Conservation (phyloP, 306 rosid species). For the Inga oerstediana region DNA sequence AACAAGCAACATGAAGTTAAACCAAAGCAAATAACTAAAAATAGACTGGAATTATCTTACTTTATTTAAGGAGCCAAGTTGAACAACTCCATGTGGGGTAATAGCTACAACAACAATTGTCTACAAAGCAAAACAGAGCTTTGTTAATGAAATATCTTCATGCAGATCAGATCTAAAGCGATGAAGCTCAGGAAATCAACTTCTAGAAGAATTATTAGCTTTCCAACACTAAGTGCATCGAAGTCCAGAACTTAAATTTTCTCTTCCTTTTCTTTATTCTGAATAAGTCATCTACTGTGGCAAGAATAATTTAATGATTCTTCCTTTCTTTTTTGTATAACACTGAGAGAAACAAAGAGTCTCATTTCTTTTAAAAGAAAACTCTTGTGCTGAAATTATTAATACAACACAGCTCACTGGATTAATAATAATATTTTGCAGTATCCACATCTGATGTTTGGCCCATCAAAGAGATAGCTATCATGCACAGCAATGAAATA, state of each 20-base stretch:
- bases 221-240: constrained; percentile 20
- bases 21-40: constrained; percentile 26
- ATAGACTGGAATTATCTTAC: constrained; percentile 47
- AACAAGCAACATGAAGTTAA: constrained; percentile 2
- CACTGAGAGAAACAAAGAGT: too few relatives aligned
- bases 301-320: neutral
- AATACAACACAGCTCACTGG: too few relatives aligned
- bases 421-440: too few relatives aligned
- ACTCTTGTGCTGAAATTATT: too few relatives aligned
- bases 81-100: constrained; percentile 87
- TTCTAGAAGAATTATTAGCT: constrained; percentile 26
- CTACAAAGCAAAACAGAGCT: constrained; percentile 51
- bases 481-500: too few relatives aligned
- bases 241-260: neutral
- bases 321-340: too few relatives aligned
- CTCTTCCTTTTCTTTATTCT: neutral
- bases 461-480: too few relatives aligned
- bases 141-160: constrained; percentile 20
- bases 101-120: constrained; percentile 80
- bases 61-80: constrained; percentile 84
- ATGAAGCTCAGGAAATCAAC: constrained; percentile 1
- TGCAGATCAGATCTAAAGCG: constrained; percentile 13
- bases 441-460: too few relatives aligned
- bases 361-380: too few relatives aligned
- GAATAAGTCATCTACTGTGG: constrained; percentile 10